phyloP scores from a whole-genome alignment of 1,284 basidiomycete genomes.

The Ustilago vetiveriae region DNA sequence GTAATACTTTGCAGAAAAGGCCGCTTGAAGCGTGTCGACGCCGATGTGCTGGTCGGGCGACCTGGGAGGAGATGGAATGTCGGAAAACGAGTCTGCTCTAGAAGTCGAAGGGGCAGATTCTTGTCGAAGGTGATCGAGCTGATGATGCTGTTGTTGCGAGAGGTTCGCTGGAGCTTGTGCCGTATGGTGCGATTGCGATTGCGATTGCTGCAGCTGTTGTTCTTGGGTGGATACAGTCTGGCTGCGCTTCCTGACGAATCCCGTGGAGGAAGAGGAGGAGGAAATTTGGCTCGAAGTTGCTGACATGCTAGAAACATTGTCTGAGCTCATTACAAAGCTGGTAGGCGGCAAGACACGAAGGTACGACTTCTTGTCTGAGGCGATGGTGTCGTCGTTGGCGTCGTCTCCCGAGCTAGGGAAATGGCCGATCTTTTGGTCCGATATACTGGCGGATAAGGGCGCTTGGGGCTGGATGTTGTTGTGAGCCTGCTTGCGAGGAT shows the following conservation, averaged over 20 bases:
- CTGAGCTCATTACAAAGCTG: constrained; percentile 29
- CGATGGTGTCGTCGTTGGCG: constrained; percentile 2
- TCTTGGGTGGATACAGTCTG: constrained; percentile 24
- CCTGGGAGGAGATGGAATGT: constrained; percentile 13
- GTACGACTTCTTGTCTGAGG: constrained; percentile 17
- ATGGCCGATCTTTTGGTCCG: constrained; percentile 36
- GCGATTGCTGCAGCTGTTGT: constrained; percentile 5
- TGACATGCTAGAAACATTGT: constrained; percentile 36
- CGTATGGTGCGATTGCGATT: constrained; percentile 1
- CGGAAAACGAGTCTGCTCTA: constrained; percentile 3
- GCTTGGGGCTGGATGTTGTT: constrained; percentile 2
- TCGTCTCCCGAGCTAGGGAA: constrained; percentile 11
- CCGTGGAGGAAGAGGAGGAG: constrained; percentile 30
- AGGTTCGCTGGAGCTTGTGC: constrained; percentile 5
- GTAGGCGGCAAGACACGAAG: constrained; percentile 26
- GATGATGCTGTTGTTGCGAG: constrained; percentile 26
- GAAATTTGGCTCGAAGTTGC: constrained; percentile 30
- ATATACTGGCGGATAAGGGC: constrained; percentile 20
- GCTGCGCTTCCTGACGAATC: constrained; percentile 21
- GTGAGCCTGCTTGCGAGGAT: constrained; percentile 2
- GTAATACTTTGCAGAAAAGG: constrained; percentile 54
- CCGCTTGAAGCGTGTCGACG: constrained; percentile 52
- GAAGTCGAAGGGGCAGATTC: constrained; percentile 2
- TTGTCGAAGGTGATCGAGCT: constrained; percentile 5
- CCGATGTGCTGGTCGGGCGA: constrained; percentile 35